A percentile compares a stretch with the other conserved stretches of the same genome.
Conservation (phyloP, 352 stramenopile species). For the Plasmopara viticola region DNA sequence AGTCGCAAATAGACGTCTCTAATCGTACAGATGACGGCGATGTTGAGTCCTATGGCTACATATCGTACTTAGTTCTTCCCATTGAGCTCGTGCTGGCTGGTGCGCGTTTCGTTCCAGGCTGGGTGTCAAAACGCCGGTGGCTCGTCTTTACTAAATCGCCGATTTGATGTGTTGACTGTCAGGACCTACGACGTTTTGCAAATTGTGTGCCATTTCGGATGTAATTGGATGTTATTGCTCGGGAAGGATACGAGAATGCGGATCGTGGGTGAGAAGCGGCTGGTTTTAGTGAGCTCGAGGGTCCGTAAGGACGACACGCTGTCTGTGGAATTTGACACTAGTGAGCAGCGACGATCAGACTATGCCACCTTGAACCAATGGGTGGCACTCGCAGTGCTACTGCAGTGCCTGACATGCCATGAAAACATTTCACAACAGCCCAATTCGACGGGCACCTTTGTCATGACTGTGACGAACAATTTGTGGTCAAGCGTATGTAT, state of each 20-base stretch:
- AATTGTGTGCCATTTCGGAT: slow-evolving; percentile 26
- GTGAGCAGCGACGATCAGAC: slow-evolving; percentile 35
- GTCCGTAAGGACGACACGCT: slow-evolving; percentile 52
- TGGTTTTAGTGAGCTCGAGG: slow-evolving; percentile 46
- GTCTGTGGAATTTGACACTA: slow-evolving; percentile 40
- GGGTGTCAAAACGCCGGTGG: slow-evolving; percentile 47
- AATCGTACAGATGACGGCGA: neutral
- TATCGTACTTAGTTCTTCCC: slow-evolving; percentile 22
- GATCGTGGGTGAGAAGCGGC: slow-evolving; percentile 33
- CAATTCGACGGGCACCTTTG: slow-evolving; percentile 49
- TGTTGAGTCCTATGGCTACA: neutral
- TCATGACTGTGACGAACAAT: slow-evolving; percentile 27
- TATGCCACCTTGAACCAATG: slow-evolving; percentile 46
- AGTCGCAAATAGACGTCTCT: slow-evolving; percentile 2
- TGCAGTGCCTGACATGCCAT: slow-evolving; percentile 41
- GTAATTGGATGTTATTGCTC: slow-evolving; percentile 49
- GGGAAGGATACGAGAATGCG: slow-evolving; percentile 41
- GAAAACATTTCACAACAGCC: slow-evolving; percentile 43
- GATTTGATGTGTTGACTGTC: slow-evolving; percentile 45
- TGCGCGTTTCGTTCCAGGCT: slow-evolving; percentile 47
- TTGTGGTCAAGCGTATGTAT: slow-evolving; percentile 48
- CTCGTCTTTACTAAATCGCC: slow-evolving; percentile 59
- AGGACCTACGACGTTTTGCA: slow-evolving; percentile 19
- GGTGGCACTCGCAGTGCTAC: slow-evolving; percentile 48
- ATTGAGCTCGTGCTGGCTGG: slow-evolving; percentile 43